These are phyloP conservation scores for Micractinium conductrix DNA, from an alignment of 139 green algal genomes.

Conservation along the genomic window DNA sequence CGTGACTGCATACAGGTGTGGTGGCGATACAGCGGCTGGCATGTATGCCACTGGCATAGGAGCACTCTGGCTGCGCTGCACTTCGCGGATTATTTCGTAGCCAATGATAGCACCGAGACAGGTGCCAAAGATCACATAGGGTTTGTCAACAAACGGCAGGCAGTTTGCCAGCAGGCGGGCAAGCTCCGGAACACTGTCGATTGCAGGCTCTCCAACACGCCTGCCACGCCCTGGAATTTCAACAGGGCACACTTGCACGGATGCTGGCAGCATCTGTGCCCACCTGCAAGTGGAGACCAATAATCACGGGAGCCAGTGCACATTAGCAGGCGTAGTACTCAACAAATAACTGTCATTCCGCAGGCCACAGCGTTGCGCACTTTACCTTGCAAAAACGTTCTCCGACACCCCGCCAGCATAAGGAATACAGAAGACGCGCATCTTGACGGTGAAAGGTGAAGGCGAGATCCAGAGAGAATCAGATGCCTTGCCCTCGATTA, in stretches of 20 bases:
- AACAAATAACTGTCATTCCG: no score
- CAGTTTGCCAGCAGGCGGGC: constrained; percentile 26
- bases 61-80: neutral
- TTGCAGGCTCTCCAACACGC: constrained; percentile 24
- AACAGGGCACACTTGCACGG: constrained; percentile 56
- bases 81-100: constrained; percentile 47
- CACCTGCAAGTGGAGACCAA: no score
- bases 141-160: constrained; percentile 52
- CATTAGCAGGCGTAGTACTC: no score
- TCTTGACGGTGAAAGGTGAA: constrained; percentile 36
- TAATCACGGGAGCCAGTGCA: no score
- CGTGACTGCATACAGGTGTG: constrained; percentile 50
- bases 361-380: neutral
- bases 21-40: constrained; percentile 53
- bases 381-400: constrained; percentile 50
- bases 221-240: constrained; percentile 55
- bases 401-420: constrained; percentile 58
- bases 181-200: constrained; percentile 24
- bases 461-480: constrained; percentile 39
- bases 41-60: constrained; percentile 48
- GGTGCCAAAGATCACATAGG: constrained; percentile 57
- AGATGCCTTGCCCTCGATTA: no score
- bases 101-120: constrained; percentile 58
- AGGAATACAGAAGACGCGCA: constrained; percentile 61
- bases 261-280: constrained; percentile 49